Evolutionary conservation across 345 rosid species (phyloP), one percentile per base, ranked within the genome.

Genomic region (Acer saccharum): DNA sequence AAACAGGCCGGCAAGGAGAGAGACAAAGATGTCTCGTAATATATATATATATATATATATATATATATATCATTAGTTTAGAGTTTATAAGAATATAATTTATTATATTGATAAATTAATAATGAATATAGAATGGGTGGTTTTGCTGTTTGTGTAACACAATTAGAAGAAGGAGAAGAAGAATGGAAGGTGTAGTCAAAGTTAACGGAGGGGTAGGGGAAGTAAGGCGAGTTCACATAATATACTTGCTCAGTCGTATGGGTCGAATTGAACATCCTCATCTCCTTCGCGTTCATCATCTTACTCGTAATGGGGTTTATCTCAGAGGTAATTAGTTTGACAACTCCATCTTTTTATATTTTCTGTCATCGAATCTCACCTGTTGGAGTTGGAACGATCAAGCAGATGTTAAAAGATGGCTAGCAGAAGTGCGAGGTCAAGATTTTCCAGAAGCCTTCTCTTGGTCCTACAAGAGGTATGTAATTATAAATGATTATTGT

Each of bases 391-490:
- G 4, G 18, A 68, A 39, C 39, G 39, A 35, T 35, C 60, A 5
- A 46, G 50, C 55, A 91, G 97, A 93, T 83, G 87, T 91, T 32
- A 93, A 91, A 85, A 81, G 87, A 82, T 88, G 98, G 98, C 80
- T 93, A 69, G 87, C 84, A 0, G 89, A 89, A 10, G 81, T 91
- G 86, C 83, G 94, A 73, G 97, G 98, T 50, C 87, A 87, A 81
- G 90, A 90, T 6, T 81, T 91, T 90, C 91, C 92, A 4, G 86
- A 84, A 35, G 79, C 90, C 50, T 93, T 89, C 71, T 55, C 81
- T 79, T 91, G 98, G 98, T 91, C 98, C 41, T 91, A 87, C 66
- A 91, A 91, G 77, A 93, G 93, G 98, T 93, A 50, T 4, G 64
- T 29, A 29, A 29, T 29, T 29, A 29, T 2, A 35, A 4, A 4